Base-by-base conservation (phyloP, 257 asterid species). In the Gardenia jasminoides region DNA sequence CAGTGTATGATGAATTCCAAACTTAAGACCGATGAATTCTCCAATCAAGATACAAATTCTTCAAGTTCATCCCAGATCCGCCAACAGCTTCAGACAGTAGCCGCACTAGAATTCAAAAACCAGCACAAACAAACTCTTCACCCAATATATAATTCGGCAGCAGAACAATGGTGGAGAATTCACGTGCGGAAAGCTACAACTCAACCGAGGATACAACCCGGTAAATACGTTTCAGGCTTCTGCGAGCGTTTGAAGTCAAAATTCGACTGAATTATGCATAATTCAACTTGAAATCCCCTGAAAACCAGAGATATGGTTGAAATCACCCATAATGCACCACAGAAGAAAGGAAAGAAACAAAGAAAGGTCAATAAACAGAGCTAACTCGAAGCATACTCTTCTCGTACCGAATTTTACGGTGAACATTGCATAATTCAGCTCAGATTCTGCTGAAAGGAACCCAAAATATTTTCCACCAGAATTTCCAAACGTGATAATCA, bases 371-470 rank as follows among this genome's bases (percentile, higher is more conserved):
- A 76, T 16, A 83, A 76, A 59, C 22, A 68, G 76, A 83, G 77
- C 59, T n/a, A 68, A 20, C 81, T 78, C 79, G 50, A 79, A 26
- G 76, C 85, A 16, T 71, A 83, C 87, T 68, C 59, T 72, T 70
- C 56, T 48, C 70, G 88, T 80, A 7, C 81, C 58, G 84, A 82
- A 81, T 85, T 36, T 36, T 80, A 65, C 22, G 85, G 83, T 22
- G 83, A 75, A 80, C 11, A 82, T 82, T 75, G 88, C 88, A 87
- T 77, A 91, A 88, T 88, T 87, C 83, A 84, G 87, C 85, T 85
- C 76, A 81, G 89, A 86, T 85, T 83, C 88, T 75, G 31, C 88
- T 28, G 41, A 82, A 78, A 79, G 65, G 6, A 56, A 39, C 59
- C 28, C 70, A 36, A 69, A 50, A 77, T 11, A 39, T 4, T 17